Evolutionary conservation across 1,284 basidiomycete genomes (phyloP), one percentile per base, ranked within the genome.

Genomic region (Afroboletus lepidellus): DNA sequence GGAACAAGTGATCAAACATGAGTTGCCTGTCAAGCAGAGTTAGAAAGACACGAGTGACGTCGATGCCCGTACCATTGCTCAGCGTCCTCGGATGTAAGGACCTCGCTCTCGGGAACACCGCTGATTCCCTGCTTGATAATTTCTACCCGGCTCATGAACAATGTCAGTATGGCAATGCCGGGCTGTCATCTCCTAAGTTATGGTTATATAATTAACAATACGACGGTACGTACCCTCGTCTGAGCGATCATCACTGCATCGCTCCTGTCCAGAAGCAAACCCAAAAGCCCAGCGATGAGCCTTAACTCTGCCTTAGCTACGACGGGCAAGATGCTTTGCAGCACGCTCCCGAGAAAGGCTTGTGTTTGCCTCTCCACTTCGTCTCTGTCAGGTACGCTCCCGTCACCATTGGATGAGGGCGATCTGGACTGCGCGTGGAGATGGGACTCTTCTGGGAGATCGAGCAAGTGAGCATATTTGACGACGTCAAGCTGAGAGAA

Each of bases 401-500:
- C 33, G 15, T 66, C 53, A 7, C 50, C 36, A 24, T 49, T 64
- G 23, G 59, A 42, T 32, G 65, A 55, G 0, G 65, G 62, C 4
- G 57, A 55, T 38, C 47, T 63, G 32, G 41, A 48, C 41, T 65
- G 64, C 11, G 62, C 3, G 12, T 64, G 62, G 0, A 65, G 52
- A 20, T 68, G 64, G 30, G 64, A 68, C 52, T 92, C 90, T 38
- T 84, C 76, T 41, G 80, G 58, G n/a, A 78, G 66, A 71, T 92
- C 88, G 5, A 94, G 78, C 39, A 88, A 63, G 43, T 79, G 79
- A 1, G 92, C 88, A 50, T 89, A 76, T 53, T 79, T 78, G 30
- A 97, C 87, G 12, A 97, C 92, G 66, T 98, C 96, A 51, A 99
- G 78, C 67, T 97, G 92, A 52, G 84, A 83, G 74, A 98, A 99